Evolutionary conservation across 352 stramenopile species (phyloP).

Genomic region (Thraustochytrium striatum): DNA sequence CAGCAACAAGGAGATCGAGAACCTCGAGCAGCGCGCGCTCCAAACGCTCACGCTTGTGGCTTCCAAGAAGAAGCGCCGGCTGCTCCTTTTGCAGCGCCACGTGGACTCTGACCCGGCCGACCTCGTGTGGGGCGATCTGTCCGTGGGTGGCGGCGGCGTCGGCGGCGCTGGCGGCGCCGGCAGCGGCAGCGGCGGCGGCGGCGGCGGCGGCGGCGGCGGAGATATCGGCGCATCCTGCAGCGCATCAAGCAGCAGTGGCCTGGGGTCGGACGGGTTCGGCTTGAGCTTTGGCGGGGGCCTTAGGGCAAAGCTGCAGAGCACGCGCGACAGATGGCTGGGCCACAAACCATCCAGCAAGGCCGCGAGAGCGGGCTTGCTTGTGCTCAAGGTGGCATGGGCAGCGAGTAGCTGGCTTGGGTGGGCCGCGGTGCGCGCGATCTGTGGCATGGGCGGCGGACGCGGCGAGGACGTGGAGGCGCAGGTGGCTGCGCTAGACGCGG

Average conservation of each 20-base stretch:
- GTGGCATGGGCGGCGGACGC: neutral
- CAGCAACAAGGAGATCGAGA: slow-evolving; percentile 15
- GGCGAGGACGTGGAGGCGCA: neutral
- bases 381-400: neutral
- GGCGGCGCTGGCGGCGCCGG: neutral
- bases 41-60: slow-evolving; percentile 15
- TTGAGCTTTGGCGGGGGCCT: too few species aligned
- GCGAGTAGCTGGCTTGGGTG: neutral
- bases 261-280: too few species aligned
- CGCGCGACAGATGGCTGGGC: too few species aligned
- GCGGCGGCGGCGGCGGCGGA: neutral
- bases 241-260: too few species aligned
- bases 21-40: slow-evolving; percentile 32
- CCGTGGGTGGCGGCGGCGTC: neutral
- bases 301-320: neutral
- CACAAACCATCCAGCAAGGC: too few species aligned
- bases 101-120: neutral
- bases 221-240: too few species aligned
- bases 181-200: neutral
- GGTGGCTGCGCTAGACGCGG: neutral
- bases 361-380: too few species aligned
- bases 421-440: neutral
- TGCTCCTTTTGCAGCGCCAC: slow-evolving; percentile 5
- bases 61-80: slow-evolving; percentile 29
- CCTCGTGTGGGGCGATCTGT: neutral